Conservation (phyloP, 2,329 filamentous ascomycete species). For the Daldinia sp. region DNA sequence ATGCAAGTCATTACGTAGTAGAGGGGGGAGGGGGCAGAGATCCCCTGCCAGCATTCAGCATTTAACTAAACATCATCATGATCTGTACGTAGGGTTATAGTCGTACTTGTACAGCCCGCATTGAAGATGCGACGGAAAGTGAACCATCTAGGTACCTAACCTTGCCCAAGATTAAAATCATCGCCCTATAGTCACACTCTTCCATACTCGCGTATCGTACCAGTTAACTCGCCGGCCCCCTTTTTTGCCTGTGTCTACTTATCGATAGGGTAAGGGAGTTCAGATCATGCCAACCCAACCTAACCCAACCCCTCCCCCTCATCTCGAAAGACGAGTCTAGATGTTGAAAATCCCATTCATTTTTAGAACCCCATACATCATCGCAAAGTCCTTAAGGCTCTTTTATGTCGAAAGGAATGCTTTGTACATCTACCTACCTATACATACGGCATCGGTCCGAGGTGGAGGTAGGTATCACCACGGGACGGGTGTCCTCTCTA, state of each 20-base stretch:
- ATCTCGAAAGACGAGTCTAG: constrained; percentile 2
- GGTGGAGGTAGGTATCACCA: constrained; percentile 31
- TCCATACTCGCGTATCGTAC: constrained; percentile 14
- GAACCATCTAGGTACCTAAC: constrained; percentile 1
- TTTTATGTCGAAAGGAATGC: not conserved
- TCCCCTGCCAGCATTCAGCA: constrained; percentile 11
- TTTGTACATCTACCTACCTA: not conserved
- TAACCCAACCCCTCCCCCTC: constrained; percentile 20
- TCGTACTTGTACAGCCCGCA: constrained; percentile 24
- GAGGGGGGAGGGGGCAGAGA: constrained; percentile 4
- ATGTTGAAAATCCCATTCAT: constrained; percentile 8
- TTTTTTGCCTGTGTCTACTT: not conserved
- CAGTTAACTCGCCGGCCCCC: not conserved
- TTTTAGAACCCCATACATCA: constrained; percentile 19
- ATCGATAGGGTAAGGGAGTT: constrained; percentile 4
- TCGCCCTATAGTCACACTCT: constrained; percentile 3
- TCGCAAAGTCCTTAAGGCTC: constrained; percentile 10
- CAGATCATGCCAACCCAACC: not conserved
- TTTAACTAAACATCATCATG: not conserved
- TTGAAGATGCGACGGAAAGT: constrained; percentile 27
- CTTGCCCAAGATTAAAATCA: constrained; percentile 2
- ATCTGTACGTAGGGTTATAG: constrained; percentile 9
- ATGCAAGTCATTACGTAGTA: constrained; percentile 38
- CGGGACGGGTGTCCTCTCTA: constrained; percentile 12
- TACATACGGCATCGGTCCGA: constrained; percentile 19